Evolutionary conservation across 2,329 filamentous ascomycete genomes (phyloP).

Genomic region (Fusarium begoniae): DNA sequence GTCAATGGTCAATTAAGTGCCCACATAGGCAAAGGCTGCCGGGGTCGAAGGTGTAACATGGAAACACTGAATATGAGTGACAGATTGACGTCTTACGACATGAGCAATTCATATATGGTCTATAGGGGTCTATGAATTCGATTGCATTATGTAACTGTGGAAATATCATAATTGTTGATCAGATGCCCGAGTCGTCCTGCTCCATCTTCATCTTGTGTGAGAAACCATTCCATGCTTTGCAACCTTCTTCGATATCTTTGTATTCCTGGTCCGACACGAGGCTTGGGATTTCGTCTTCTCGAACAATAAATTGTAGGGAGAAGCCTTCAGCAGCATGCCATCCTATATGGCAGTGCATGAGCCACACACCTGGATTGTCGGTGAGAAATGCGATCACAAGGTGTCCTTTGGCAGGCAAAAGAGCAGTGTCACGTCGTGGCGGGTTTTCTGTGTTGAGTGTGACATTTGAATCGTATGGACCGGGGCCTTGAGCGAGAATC

Average conservation of each 20-base stretch:
- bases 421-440: slow-evolving; percentile 61
- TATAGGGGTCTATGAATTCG: slow-evolving; percentile 8
- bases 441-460: slow-evolving; percentile 52
- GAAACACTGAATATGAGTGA: neutral
- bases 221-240: slow-evolving; percentile 26
- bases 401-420: slow-evolving; percentile 56
- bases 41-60: neutral
- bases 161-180: neutral
- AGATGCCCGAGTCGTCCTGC: slow-evolving; percentile 36
- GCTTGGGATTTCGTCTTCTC: slow-evolving; percentile 31
- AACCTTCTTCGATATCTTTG: slow-evolving; percentile 20
- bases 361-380: slow-evolving; percentile 61
- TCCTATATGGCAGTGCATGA: slow-evolving; percentile 61
- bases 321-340: slow-evolving; percentile 40
- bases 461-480: slow-evolving; percentile 35
- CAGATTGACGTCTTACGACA: neutral
- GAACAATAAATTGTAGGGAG: slow-evolving; percentile 36
- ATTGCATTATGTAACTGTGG: neutral
- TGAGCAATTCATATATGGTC: neutral
- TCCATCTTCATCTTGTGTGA: slow-evolving; percentile 17
- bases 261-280: slow-evolving; percentile 26
- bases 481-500: slow-evolving; percentile 41
- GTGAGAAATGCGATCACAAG: slow-evolving; percentile 60
- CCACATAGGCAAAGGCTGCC: neutral
- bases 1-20: neutral